These are phyloP conservation scores for Lachancea waltii DNA, from an alignment of 805 yeast species.

Conservation along the genomic window DNA sequence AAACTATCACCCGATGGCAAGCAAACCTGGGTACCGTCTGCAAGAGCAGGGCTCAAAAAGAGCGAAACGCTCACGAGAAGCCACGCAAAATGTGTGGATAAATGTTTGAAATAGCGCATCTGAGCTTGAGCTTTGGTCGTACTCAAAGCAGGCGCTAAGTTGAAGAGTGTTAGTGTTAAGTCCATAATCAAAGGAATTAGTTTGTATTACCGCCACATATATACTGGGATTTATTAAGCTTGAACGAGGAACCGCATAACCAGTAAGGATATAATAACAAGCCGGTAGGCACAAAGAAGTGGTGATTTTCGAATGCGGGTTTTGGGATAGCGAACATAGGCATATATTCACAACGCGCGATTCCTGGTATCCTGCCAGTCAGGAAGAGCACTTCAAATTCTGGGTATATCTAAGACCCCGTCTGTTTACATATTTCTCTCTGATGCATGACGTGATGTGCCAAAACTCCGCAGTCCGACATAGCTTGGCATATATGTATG, in stretches of 20 bases:
- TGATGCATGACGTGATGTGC: background rate
- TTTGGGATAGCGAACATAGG: background rate
- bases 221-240: background rate
- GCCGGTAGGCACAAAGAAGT: background rate
- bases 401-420: background rate
- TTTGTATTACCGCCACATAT: background rate
- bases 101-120: background rate
- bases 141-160: background rate
- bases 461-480: background rate
- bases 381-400: background rate
- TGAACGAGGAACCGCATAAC: background rate
- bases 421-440: background rate
- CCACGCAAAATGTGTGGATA: background rate
- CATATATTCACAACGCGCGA: background rate
- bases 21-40: background rate
- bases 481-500: background rate
- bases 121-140: background rate
- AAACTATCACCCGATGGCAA: constrained; percentile 1
- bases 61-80: background rate
- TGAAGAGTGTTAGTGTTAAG: background rate
- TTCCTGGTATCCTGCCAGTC: background rate
- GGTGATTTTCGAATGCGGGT: background rate
- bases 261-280: background rate
- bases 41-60: background rate
- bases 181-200: background rate